Evolutionary conservation across 768 basidiomycete species (phyloP), one percentile per base, ranked within the genome.

Genomic region (Trichaptum fuscoviolaceum): DNA sequence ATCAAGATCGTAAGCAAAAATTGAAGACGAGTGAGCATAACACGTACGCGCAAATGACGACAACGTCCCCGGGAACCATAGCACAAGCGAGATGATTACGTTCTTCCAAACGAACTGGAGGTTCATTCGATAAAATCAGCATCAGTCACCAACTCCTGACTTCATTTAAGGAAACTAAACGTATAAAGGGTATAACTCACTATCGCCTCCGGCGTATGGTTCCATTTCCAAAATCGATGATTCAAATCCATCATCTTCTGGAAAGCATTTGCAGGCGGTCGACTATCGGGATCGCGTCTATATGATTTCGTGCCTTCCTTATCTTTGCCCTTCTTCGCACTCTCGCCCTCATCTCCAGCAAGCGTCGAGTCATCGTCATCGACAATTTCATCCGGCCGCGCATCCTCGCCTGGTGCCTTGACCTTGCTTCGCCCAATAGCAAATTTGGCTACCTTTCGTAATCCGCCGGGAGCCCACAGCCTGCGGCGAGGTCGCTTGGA

Each of bases 51-150:
- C 84, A 52, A 79, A 80, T 0, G 62, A 70, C 23, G 67, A 71
- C 64, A 80, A 72, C 0, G 86, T 82, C 2, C 78, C 71, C 0
- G 85, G 85, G 0, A 86, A 72, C 84, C 84, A 87, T 1, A 87
- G 72, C 0, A 79, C 81, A 52, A 87, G 71, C 0, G 82, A 80
- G 12, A 85, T 69, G 7, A 85, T 35, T 0, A 78, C 79, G 67
- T 83, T 83, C 73, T 84, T 82, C 70, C 86, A 78, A 0, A 82
- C 79, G 68, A 85, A 88, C 75, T 83, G 63, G 10, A 63, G 8
- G 2, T 57, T 23, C 2, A 30, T 58, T 9, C 12, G 20, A 67
- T 59, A 66, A 23, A 57, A 42, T 12, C 42, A 20, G 20, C 42
- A 52, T 61, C 23, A 61, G 24, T 9, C 17, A 23, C 23, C 59